Evolutionary conservation across 148 eudicot genomes (phyloP).

Genomic region (Rhododendron mucronatum): DNA sequence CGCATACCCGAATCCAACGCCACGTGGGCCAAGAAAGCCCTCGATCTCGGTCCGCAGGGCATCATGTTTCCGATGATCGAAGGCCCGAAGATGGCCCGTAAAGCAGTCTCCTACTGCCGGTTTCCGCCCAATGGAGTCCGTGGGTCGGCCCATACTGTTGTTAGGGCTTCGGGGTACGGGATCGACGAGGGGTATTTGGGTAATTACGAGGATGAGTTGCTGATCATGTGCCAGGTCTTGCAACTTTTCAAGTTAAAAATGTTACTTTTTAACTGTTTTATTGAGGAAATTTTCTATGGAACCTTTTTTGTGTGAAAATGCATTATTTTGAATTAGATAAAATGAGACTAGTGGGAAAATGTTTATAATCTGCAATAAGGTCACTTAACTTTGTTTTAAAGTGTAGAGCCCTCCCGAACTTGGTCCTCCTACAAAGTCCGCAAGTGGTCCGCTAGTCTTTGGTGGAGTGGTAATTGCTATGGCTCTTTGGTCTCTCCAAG

Average conservation of each 20-base stretch:
- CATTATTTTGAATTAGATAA: too few relatives aligned
- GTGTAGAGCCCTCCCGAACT: too few relatives aligned
- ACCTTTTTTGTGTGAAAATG: not conserved
- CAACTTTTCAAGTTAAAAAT: not conserved
- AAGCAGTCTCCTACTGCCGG: conserved; percentile 75
- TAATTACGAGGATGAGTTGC: conserved; percentile 54
- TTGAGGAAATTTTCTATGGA: not conserved
- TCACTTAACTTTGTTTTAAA: not conserved
- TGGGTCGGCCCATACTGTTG: conserved; percentile 78
- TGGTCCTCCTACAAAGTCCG: too few relatives aligned
- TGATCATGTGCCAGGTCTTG: conserved; percentile 67
- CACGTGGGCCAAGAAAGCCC: conserved; percentile 85
- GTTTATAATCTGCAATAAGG: not conserved
- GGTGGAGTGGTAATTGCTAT: too few relatives aligned
- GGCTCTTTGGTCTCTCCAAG: too few relatives aligned
- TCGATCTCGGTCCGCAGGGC: conserved; percentile 86
- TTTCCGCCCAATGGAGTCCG: conserved; percentile 83
- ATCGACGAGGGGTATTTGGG: conserved; percentile 54
- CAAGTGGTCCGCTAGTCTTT: too few relatives aligned
- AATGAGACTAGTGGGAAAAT: not conserved
- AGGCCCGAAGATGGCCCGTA: conserved; percentile 34
- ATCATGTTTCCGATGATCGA: conserved; percentile 90
- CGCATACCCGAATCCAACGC: conserved; percentile 63
- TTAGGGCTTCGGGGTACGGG: conserved; percentile 82
- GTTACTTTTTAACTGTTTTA: not conserved